phyloP scores from a whole-genome alignment of 1,139 yeast genomes.

The Protomyces lactucae-debilis region DNA sequence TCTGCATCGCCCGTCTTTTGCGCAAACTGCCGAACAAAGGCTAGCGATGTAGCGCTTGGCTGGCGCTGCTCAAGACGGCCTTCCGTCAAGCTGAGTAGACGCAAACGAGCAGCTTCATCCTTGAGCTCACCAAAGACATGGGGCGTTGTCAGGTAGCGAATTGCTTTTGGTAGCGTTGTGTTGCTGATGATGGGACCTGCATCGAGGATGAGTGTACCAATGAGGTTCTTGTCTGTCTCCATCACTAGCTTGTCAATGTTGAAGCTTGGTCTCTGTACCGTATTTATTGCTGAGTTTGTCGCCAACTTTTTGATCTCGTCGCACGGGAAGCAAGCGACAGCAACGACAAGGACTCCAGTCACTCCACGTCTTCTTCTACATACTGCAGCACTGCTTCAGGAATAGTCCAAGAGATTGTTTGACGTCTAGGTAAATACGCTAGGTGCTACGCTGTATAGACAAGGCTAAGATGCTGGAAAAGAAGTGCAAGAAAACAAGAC shows the following conservation, averaged over 20 bases:
- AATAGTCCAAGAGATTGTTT: too few species aligned
- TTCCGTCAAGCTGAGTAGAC: slow-evolving; percentile 25
- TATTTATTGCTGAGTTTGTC: too few species aligned
- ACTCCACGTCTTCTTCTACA: background rate
- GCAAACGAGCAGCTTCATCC: slow-evolving; percentile 62
- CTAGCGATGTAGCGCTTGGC: slow-evolving; percentile 61
- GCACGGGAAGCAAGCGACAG: too few species aligned
- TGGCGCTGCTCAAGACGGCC: slow-evolving; percentile 49
- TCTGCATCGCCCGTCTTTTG: slow-evolving; percentile 84
- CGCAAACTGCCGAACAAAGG: slow-evolving; percentile 68
- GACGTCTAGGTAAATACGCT: background rate
- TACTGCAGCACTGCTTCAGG: too few species aligned
- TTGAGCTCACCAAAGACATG: slow-evolving; percentile 81
- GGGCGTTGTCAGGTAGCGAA: slow-evolving; percentile 76
- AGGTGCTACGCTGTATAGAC: background rate
- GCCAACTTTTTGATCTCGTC: too few species aligned
- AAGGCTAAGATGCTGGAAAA: background rate
- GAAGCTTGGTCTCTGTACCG: too few species aligned
- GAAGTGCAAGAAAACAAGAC: background rate
- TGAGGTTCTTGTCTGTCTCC: background rate
- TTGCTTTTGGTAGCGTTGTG: slow-evolving; percentile 48
- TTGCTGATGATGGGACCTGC: slow-evolving; percentile 90
- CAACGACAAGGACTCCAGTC: background rate
- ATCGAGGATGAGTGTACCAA: slow-evolving; percentile 61
- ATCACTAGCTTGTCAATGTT: background rate